Evolutionary conservation across 192 early-diverging fungal species (phyloP).

Genomic region (Cladochytrium replicatum): DNA sequence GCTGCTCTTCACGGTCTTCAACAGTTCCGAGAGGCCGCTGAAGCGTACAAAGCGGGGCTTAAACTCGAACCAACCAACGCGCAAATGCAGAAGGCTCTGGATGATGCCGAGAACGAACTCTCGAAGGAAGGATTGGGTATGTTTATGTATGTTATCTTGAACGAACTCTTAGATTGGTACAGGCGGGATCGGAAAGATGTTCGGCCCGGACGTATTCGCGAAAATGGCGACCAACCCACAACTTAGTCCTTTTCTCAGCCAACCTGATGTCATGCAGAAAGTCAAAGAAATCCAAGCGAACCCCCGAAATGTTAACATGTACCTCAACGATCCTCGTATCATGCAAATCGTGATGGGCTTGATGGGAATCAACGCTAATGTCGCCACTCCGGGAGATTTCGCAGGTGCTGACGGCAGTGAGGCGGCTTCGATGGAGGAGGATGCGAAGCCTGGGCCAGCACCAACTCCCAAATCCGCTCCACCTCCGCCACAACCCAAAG

Average conservation of each 20-base stretch:
- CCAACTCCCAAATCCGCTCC: constrained; percentile 14
- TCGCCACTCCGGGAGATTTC: constrained; percentile 30
- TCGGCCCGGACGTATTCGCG: constrained; percentile 61
- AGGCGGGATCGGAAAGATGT: constrained; percentile 49
- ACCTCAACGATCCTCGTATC: constrained; percentile 76
- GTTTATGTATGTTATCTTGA: constrained; percentile 5
- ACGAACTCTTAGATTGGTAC: constrained; percentile 6
- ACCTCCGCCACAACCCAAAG: constrained; percentile 23
- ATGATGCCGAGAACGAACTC: constrained; percentile 61
- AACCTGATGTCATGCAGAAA: constrained; percentile 68
- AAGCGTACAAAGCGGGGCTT: constrained; percentile 67
- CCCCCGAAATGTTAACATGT: constrained; percentile 49
- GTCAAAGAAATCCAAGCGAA: constrained; percentile 66
- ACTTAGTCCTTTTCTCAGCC: constrained; percentile 54
- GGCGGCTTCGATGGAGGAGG: constrained; percentile 11
- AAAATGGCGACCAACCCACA: constrained; percentile 81
- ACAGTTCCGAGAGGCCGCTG: constrained; percentile 57
- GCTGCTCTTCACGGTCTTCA: constrained; percentile 73
- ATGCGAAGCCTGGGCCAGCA: constrained; percentile 10
- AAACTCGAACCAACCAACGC: constrained; percentile 71
- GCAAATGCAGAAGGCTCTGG: constrained; percentile 60
- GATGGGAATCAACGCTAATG: constrained; percentile 60
- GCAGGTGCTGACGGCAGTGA: neutral
- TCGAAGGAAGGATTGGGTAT: constrained; percentile 30
- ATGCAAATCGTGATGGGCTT: constrained; percentile 63